Conservation (phyloP, 2,329 filamentous ascomycete genomes). For the Didymella glomerata region DNA sequence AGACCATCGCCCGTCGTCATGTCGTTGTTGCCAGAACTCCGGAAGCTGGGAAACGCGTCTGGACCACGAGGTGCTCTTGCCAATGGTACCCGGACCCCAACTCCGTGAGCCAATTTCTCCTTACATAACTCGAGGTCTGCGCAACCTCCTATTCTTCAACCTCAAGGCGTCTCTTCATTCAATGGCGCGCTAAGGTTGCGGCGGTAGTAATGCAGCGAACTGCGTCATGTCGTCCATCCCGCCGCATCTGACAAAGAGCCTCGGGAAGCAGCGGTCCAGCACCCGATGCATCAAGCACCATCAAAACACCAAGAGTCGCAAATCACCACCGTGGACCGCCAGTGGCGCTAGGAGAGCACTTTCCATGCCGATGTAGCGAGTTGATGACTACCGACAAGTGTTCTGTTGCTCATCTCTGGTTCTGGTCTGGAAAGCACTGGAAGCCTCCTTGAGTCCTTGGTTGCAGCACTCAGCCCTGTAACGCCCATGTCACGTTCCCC, state of each 20-base stretch:
- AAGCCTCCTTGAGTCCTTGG: not conserved
- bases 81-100: slow-evolving; percentile 22
- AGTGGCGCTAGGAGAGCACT: too few species aligned
- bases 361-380: not conserved
- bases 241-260: slow-evolving; percentile 7
- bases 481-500: slow-evolving; percentile 7
- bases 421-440: not conserved
- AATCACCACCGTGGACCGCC: not conserved
- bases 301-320: not conserved
- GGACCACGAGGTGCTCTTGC: slow-evolving; percentile 22
- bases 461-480: slow-evolving; percentile 1
- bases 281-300: slow-evolving; percentile 3
- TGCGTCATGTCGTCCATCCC: slow-evolving; percentile 6
- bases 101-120: slow-evolving; percentile 28
- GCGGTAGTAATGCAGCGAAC: slow-evolving; percentile 8
- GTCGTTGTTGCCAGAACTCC: slow-evolving; percentile 26
- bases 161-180: slow-evolving; percentile 4
- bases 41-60: slow-evolving; percentile 18
- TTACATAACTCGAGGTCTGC: slow-evolving; percentile 22
- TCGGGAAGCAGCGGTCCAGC: slow-evolving; percentile 6
- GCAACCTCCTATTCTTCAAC: slow-evolving; percentile 8
- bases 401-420: not conserved
- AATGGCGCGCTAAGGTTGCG: slow-evolving; percentile 1
- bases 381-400: not conserved
- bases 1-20: slow-evolving; percentile 29